Base-by-base conservation (phyloP, 306 rosid genomes). In the Lotus japonicus region DNA sequence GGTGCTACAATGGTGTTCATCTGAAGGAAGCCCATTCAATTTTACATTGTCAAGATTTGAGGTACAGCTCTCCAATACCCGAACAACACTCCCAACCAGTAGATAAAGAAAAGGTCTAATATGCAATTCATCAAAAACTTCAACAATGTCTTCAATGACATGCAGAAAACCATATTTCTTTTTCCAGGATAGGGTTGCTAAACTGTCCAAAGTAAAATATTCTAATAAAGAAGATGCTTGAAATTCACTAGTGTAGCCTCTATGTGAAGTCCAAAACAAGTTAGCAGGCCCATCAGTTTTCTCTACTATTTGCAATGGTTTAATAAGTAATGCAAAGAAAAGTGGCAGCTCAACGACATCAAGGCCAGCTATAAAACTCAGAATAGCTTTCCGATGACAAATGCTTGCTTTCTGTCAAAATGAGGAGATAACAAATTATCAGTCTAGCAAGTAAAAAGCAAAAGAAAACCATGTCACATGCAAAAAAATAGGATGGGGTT, bases 131-230 rank as follows among this genome's bases (percentile, higher is more conserved):
- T 88, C 97, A 79, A 94, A 94, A 77, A 90, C 94, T 18, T 81
- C 86, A 77, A 94, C 78, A 61, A 94, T 73, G 74, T 90, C 98
- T 80, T 90, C 86, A 58, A 94, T 76, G 66, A 90, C 98, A 79
- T 90, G 98, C 71, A 94, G 79, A 83, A 90, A 86, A 57, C 92
- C 96, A 76, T 75, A 82, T 86, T 75, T 86, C 83, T 90, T 90
- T 80, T 88, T 94, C 95, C 87, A 83, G 56, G 97, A 79, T 41
- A 94, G 72, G 43, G 83, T 68, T 49, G 76, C 58, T 49, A 94
- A 79, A 69, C 74, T 90, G 64, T 84, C 86, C 63, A 71, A 41
- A 17, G 89, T 83, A 79, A 94, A 90, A 81, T 82, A 81, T 66
- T 83, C 83, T 49, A 94, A 73, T 75, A 90, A 79, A 62, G 84